A percentile compares a stretch with the other conserved stretches of the same genome.
Evolutionary conservation across 495 filamentous ascomycete species (phyloP).

Genomic region (Lichenothelia convexa): DNA sequence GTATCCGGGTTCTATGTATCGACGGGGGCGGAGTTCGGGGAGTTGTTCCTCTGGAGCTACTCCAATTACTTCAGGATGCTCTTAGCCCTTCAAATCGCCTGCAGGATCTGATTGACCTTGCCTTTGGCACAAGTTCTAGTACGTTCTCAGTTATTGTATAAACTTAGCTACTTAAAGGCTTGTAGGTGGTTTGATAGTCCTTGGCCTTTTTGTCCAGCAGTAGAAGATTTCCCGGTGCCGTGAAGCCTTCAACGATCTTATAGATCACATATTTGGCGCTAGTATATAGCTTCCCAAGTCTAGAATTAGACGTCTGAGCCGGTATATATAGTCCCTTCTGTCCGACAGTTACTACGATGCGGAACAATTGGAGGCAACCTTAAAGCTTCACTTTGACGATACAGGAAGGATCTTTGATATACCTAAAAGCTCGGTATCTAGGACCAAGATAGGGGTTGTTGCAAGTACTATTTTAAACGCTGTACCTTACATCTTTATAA

Average conservation of each 20-base stretch:
- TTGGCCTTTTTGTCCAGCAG: constrained; percentile 14
- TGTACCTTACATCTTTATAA: constrained; percentile 14
- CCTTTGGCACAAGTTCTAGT: constrained; percentile 21
- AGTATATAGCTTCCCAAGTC: too few relatives aligned
- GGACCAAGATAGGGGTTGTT: constrained; percentile 12
- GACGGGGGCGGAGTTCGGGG: constrained; percentile 20
- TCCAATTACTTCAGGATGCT: constrained; percentile 17
- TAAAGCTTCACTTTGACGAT: constrained; percentile 15
- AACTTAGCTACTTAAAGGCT: constrained; percentile 7
- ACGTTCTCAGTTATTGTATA: too few relatives aligned
- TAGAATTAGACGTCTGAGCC: too few relatives aligned
- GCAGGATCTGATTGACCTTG: constrained; percentile 19
- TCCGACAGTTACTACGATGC: too few relatives aligned
- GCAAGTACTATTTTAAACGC: constrained; percentile 14
- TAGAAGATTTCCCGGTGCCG: constrained; percentile 13
- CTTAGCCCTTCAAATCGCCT: constrained; percentile 11
- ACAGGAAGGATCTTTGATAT: constrained; percentile 15
- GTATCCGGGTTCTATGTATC: constrained; percentile 20
- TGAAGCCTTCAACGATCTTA: constrained; percentile 14
- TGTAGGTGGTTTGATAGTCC: constrained; percentile 17
- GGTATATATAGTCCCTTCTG: too few relatives aligned
- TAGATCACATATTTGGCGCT: constrained; percentile 16
- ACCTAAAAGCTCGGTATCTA: background rate
- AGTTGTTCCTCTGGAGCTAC: constrained; percentile 20
- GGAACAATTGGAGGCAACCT: too few relatives aligned